phyloP scores from a whole-genome alignment of 805 yeast genomes.

The Schizosaccharomyces lindneri region DNA sequence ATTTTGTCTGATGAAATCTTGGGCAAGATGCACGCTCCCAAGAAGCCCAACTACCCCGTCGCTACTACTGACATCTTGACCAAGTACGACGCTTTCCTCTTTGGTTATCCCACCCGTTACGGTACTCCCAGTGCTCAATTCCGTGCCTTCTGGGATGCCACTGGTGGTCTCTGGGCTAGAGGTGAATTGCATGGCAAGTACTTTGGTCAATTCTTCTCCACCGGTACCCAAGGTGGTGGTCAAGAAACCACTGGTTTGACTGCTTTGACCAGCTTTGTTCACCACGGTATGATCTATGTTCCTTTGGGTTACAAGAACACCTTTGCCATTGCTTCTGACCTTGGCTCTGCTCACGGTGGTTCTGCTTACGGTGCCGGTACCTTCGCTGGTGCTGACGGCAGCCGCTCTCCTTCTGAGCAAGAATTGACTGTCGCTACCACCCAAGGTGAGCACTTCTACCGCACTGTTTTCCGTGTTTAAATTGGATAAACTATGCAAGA shows the following conservation, averaged over 20 bases:
- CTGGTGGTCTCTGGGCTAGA: slow-evolving; percentile 57
- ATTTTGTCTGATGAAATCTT: slow-evolving; percentile 40
- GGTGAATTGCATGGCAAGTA: slow-evolving; percentile 54
- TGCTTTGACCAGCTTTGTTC: slow-evolving; percentile 38
- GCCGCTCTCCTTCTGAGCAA: slow-evolving; percentile 36
- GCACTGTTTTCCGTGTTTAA: slow-evolving; percentile 13
- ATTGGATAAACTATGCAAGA: too few species aligned
- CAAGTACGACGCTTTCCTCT: slow-evolving; percentile 53
- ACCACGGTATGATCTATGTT: slow-evolving; percentile 58
- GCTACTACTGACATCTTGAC: slow-evolving; percentile 34
- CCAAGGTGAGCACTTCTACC: slow-evolving; percentile 45
- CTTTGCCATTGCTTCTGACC: slow-evolving; percentile 25
- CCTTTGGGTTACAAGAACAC: slow-evolving; percentile 54
- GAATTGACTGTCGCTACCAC: slow-evolving; percentile 37
- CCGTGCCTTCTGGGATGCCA: slow-evolving; percentile 49
- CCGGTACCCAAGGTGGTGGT: slow-evolving; percentile 64
- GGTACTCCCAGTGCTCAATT: slow-evolving; percentile 64
- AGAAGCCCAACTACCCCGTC: slow-evolving; percentile 37
- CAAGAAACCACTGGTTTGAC: slow-evolving; percentile 48
- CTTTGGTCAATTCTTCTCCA: slow-evolving; percentile 46
- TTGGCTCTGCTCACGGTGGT: slow-evolving; percentile 51
- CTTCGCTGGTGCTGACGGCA: slow-evolving; percentile 53
- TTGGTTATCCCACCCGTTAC: slow-evolving; percentile 70
- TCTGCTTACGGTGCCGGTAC: slow-evolving; percentile 77
- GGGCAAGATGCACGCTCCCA: slow-evolving; percentile 30